Conservation (phyloP, 257 asterid genomes). For the Galeopsis tetrahit region DNA sequence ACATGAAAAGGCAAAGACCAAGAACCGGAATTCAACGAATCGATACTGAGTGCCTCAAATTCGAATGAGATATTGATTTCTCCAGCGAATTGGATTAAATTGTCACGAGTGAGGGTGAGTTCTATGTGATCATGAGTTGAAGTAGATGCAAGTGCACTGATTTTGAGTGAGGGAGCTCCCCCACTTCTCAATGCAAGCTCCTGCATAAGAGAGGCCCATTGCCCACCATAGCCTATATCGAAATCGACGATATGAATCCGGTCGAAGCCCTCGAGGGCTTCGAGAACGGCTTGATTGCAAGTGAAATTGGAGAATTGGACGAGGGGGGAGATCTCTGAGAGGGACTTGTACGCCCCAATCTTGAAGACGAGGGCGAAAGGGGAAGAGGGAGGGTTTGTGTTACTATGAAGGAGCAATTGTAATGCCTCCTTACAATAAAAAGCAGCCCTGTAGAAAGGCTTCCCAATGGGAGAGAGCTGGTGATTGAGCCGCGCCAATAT, state of each 20-base stretch:
- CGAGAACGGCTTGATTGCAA: slow-evolving; percentile 92
- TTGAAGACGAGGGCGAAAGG: slow-evolving; percentile 79
- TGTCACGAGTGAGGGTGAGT: slow-evolving; percentile 77
- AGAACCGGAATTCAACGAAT: slow-evolving; percentile 63
- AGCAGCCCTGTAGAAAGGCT: slow-evolving; percentile 94
- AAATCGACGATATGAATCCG: slow-evolving; percentile 81
- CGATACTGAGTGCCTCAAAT: slow-evolving; percentile 66
- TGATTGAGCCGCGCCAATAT: slow-evolving; percentile 99
- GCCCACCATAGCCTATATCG: slow-evolving; percentile 91
- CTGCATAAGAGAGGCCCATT: slow-evolving; percentile 98
- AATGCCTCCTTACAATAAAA: slow-evolving; percentile 88
- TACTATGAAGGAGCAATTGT: slow-evolving; percentile 56
- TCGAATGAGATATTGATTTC: slow-evolving; percentile 73
- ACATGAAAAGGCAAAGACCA: slow-evolving; percentile 61
- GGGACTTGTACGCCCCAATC: slow-evolving; percentile 85
- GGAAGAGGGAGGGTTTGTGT: slow-evolving; percentile 39
- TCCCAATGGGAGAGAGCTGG: slow-evolving; percentile 91
- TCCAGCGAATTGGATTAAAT: slow-evolving; percentile 72
- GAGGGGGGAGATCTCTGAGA: slow-evolving; percentile 92
- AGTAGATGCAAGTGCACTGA: slow-evolving; percentile 79
- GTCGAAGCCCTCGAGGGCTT: slow-evolving; percentile 71
- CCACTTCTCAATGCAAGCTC: slow-evolving; percentile 75
- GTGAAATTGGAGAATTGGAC: slow-evolving; percentile 83
- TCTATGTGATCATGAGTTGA: slow-evolving; percentile 77
- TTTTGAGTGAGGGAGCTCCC: slow-evolving; percentile 65